Evolutionary conservation across 352 stramenopile species (phyloP), one percentile per base, ranked within the genome.

Genomic region (Peronospora belbahrii): DNA sequence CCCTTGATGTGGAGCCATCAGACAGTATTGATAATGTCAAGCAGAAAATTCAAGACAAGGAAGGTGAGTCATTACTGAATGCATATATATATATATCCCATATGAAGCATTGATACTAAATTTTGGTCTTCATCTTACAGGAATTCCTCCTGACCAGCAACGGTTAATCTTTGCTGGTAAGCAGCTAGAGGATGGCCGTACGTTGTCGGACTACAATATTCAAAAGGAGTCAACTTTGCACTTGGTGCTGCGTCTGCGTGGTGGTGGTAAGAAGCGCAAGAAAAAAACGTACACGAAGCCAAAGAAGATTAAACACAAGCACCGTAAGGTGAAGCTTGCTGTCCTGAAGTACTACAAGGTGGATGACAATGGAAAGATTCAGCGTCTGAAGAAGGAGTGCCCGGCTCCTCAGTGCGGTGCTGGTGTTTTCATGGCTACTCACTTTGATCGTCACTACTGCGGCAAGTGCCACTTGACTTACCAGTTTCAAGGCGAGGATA

Each of bases 1-100:
- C 97, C 45, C 80, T 99, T 41, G 96, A 99, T 82, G 97, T 99
- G 34, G 97, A 99, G 77, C 93, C 97, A 31, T 96, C 83, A 31
- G 97, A 99, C 75, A 98, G 92, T 55, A 99, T 99, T 85, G 96
- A 99, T 74, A 99, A 98, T 83, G 96, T 99, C 52, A 99, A 99
- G 90, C 84, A 94, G 56, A 99, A 99, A 92, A 99, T 99, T 67
- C 97, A 99, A 83, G 97, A 99, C 79, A 99, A 99, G 89, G 97
- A 99, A 78, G 97, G 79, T 83, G 25, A 0, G 72, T 74, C 11
- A 14, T 2, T 2, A n/a, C n/a, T n/a, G n/a, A n/a, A n/a, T 27
- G 23, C 23, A 27, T 27, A 27, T 2, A 5, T 32, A 32, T 32
- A 3, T 5, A 6, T 15, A 5, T 34, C 18, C 18, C 27, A n/a